Evolutionary conservation across 2,329 filamentous ascomycete genomes (phyloP), one percentile per base, ranked within the genome.

Genomic region (Pyrenophora seminiperda): DNA sequence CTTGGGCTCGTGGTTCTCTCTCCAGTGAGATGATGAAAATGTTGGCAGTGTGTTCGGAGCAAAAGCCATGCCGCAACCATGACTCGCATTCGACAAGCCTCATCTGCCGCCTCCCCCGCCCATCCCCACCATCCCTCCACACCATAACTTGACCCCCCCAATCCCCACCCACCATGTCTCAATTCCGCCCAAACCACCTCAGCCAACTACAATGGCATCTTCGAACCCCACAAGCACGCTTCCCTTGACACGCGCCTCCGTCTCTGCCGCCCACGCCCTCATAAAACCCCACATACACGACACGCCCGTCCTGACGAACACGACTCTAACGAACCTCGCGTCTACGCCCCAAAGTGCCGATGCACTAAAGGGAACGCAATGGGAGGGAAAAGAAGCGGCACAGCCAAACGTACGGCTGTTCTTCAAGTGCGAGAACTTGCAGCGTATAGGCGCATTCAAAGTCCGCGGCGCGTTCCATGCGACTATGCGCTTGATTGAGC

Each of bases 371-470:
- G 81, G 79, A 11, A 87, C 86, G 3, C 73, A 76, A 57, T 86
- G 81, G 76, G 78, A 81, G 60, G 81, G 80, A 5, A 75, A 79
- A 31, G 66, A 69, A n/a, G 81, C 86, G 0, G 83, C 88, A 1
- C 76, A 71, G 3, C 91, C 91, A 0, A 83, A 76, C 41, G 76
- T 96, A 31, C 80, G 84, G 10, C 79, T 97, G 43, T 94, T 90
- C 78, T 96, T 97, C 83, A 97, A 97, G 77, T 95, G 91, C 73
- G 93, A 97, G 79, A 97, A 97, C 73, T 78, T 90, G 50, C 94
- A 97, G 77, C 85, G 86, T 47, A 85, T 95, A 46, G 94, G 93
- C 42, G 93, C 93, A 1, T 97, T 97, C 79, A 97, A 97, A 76
- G 88, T 86, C 13, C 80, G 93, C 5, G 94, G 93, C 4, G 93